Evolutionary conservation across 106 monocot genomes (phyloP), one percentile per base, ranked within the genome.

Genomic region (Dendrobium huoshanense): DNA sequence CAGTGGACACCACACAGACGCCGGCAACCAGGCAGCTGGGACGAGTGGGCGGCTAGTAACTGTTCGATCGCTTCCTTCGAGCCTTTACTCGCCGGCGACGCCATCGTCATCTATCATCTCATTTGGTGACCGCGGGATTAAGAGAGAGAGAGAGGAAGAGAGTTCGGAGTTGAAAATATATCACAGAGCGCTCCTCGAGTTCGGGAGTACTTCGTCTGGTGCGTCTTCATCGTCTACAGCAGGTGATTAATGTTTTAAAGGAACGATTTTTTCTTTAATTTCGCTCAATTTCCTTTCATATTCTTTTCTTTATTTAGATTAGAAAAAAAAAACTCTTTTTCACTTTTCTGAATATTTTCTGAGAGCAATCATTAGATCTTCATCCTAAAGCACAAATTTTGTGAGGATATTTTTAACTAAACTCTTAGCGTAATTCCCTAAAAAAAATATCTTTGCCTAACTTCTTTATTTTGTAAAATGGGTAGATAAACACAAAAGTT

Each of bases 101-200:
- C 70, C 70, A 37, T 70, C 70, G 15, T 22, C 31, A 37, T 70
- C 70, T 29, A 15, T 70, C 20, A 70, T 70, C 70, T 70, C 70
- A 70, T 70, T 29, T 11, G 72, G 55, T 16, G 82, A 54, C 5
- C 75, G 77, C 22, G 67, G 78, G 31, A 61, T 49, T 40, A 90
- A 82, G 80, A 78, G 87, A 41, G 83, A 72, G 27, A 82, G 83
- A 29, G 90, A 88, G 79, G 78, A 77, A 44, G 5, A 73, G 37
- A 9, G 41, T 9, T 31, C 77, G 24, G 80, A 15, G 75, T 22
- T 77, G 45, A n/a, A 9, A 41, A 74, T 67, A 22, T 84, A 79
- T 73, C 77, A 79, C 33, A 75, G 79, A 73, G 82, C 47, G 42
- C 85, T 85, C 75, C 77, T 61, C 41, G 65, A 54, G 78, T 41